phyloP scores from a whole-genome alignment of 75 land plant genomes.

The Pinus albicaulis region DNA sequence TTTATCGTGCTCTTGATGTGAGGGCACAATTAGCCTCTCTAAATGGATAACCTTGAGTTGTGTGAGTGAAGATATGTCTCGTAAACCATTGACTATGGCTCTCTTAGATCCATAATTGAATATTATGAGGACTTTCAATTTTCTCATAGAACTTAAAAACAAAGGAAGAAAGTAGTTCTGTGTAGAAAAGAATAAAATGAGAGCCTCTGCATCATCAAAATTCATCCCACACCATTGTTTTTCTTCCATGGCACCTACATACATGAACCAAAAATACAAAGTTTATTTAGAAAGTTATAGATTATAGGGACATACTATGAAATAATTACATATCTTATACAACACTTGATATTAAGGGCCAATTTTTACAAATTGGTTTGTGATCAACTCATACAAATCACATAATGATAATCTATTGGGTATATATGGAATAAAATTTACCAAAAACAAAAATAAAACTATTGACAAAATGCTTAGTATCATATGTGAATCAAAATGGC shows the following conservation, averaged over 20 bases:
- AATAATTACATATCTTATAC: no score
- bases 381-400: no score
- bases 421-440: no score
- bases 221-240: neutral
- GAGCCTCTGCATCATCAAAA: neutral
- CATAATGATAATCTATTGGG: no score
- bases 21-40: slow-evolving; percentile 34
- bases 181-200: neutral
- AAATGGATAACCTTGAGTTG: slow-evolving; percentile 49
- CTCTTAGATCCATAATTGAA: neutral
- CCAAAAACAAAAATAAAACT: no score
- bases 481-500: no score
- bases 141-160: neutral
- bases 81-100: neutral
- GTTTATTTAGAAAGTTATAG: no score
- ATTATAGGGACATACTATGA: no score
- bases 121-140: neutral
- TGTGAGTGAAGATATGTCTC: neutral
- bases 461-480: no score
- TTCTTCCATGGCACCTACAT: neutral
- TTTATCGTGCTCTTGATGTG: neutral
- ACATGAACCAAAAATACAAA: neutral
- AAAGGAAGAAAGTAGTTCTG: neutral
- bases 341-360: no score
- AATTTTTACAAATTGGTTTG: no score